phyloP scores from a whole-genome alignment of 441 rosid species.

The Sinapis alba region DNA sequence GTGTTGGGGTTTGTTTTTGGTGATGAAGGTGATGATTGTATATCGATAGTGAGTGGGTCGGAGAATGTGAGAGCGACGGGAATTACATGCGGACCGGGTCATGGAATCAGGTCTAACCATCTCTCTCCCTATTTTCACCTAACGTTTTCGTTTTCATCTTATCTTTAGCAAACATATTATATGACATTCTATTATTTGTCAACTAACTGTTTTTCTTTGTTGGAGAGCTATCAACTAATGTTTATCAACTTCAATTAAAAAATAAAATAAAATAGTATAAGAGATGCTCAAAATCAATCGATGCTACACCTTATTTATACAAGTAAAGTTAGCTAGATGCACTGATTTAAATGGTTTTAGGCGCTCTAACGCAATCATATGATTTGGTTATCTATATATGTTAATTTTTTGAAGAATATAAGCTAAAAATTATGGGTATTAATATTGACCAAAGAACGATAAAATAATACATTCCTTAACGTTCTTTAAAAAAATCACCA shows the following conservation, averaged over 20 bases:
- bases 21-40: conserved; percentile 84
- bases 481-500: no score
- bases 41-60: conserved; percentile 89
- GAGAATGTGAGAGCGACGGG: conserved; percentile 70
- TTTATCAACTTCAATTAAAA: conserved; percentile 9
- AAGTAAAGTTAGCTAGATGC: neutral
- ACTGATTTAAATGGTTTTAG: neutral
- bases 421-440: no score
- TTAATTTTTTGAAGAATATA: neutral
- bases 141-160: conserved; percentile 10
- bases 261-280: neutral
- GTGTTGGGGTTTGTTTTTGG: conserved; percentile 23
- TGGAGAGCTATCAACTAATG: conserved; percentile 9
- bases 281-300: neutral
- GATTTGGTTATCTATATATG: neutral
- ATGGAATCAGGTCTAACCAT: conserved; percentile 78
- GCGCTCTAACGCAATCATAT: neutral
- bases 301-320: neutral
- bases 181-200: neutral
- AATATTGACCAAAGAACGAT: no score
- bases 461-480: no score
- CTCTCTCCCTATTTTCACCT: conserved; percentile 42
- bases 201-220: conserved; percentile 24
- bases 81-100: conserved; percentile 91
- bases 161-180: conserved; percentile 16